Base-by-base conservation (phyloP, 768 basidiomycete genomes). In the Trametes cubensis region DNA sequence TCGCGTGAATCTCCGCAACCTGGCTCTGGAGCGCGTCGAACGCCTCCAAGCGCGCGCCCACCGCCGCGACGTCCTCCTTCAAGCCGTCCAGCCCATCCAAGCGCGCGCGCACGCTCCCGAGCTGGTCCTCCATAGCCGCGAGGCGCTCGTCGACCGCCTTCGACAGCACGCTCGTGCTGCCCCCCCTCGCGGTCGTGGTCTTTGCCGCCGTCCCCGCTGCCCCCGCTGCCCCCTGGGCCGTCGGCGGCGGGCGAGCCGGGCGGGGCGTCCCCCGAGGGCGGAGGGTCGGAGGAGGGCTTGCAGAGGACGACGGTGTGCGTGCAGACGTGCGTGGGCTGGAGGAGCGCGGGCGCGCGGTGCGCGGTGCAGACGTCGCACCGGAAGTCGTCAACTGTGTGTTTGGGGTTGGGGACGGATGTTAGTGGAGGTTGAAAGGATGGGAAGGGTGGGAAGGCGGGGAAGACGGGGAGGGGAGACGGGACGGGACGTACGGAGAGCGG, bases 291-390 rank as follows among this genome's bases (percentile, higher is more conserved):
- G 15, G 20, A 38, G 28, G 20, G 56, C 42, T 56, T 46, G 47
- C 58, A 54, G 17, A 34, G 59, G 34, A 64, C 58, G 39, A 60
- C 46, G 14, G 63, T 42, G 45, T 64, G 63, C 11, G 46, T 50
- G 47, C 60, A 64, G 11, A 47, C 41, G 34, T 64, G 63, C 49
- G 50, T 17, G 48, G n/a, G 42, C 7, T n/a, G 10, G 23, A 6
- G 30, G 56, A 21, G 55, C 39, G 41, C 23, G 46, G 60, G 34
- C 6, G 2, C 6, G 34, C 34, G 34, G 34, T 34, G 34, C 51
- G 18, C 23, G 21, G 46, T 20, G 23, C 46, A 25, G 14, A 45
- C 45, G 40, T 40, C 57, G 41, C 61, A 62, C 28, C 54, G 30
- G 45, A 62, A 59, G 28, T 58, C 58, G 34, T 51, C 61, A 18